phyloP scores from a whole-genome alignment of 116 monocot species.

The Iris pallida region DNA sequence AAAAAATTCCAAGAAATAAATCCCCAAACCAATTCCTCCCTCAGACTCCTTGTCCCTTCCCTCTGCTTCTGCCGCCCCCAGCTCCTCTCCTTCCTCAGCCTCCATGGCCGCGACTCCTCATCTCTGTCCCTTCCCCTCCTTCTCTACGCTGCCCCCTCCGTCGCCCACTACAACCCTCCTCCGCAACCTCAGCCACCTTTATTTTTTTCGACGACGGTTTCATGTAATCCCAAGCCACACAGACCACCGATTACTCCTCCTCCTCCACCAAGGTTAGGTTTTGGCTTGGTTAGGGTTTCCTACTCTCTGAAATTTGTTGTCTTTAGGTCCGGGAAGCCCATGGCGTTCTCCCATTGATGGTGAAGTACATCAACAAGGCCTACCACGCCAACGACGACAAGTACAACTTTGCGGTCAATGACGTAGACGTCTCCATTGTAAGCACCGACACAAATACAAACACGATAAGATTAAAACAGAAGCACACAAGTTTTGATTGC shows the following conservation, averaged over 20 bases:
- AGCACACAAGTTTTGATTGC: not conserved
- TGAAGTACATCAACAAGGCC: conserved; percentile 94
- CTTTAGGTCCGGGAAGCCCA: conserved; percentile 50
- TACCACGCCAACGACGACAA: conserved; percentile 71
- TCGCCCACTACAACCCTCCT: no score
- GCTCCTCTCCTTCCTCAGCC: no score
- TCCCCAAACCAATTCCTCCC: no score
- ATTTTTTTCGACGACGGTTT: conserved; percentile 93
- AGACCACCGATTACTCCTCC: conserved; percentile 57
- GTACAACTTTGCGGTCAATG: conserved; percentile 65
- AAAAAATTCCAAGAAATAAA: no score
- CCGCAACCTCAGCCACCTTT: no score
- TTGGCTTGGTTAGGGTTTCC: not conserved
- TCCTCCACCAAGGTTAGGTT: conserved; percentile 31
- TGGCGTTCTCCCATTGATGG: conserved; percentile 61
- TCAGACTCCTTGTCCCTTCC: no score
- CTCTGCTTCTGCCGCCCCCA: no score
- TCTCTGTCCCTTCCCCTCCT: no score
- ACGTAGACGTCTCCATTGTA: conserved; percentile 63
- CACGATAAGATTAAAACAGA: no score
- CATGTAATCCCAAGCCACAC: conserved; percentile 82
- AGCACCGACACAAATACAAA: no score
- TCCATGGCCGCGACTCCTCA: no score
- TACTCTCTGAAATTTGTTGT: not conserved
- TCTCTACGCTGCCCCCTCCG: no score